phyloP scores from a whole-genome alignment of 768 basidiomycete species.

The Lactifluus subvellereus region DNA sequence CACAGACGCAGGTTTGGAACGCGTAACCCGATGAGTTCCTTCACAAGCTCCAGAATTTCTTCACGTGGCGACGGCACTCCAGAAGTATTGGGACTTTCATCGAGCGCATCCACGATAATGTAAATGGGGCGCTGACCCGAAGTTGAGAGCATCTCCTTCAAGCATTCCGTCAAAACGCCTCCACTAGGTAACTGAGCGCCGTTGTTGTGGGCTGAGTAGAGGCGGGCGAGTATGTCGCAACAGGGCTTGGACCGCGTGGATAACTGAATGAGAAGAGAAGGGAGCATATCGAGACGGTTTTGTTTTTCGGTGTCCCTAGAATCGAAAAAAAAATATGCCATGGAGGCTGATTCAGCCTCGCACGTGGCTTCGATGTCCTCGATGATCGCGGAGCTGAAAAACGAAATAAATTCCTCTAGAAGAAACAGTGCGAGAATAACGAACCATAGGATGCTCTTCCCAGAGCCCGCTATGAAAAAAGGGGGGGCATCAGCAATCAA shows the following conservation, averaged over 20 bases:
- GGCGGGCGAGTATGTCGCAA: background rate
- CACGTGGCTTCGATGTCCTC: background rate
- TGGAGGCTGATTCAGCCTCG: background rate
- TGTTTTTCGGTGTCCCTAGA: background rate
- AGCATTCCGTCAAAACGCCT: background rate
- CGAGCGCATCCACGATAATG: conserved; percentile 4
- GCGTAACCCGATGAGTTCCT: background rate
- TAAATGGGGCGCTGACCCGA: background rate
- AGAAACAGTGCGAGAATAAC: background rate
- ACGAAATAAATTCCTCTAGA: background rate
- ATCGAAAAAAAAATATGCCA: conserved; percentile 1
- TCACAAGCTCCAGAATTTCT: background rate
- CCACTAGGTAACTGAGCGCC: background rate
- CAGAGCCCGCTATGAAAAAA: conserved; percentile 2
- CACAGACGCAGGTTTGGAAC: background rate
- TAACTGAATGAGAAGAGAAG: conserved; percentile 4
- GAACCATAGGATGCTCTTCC: conserved; percentile 6
- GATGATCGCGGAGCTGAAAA: conserved; percentile 1
- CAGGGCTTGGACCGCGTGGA: background rate
- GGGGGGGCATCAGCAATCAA: background rate
- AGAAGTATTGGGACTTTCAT: background rate
- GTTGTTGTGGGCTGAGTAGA: background rate
- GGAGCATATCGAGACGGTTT: background rate
- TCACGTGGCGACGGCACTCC: background rate
- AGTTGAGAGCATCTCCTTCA: conserved; percentile 1